phyloP scores from a whole-genome alignment of 768 basidiomycete species.

The Sporobolomyces roseus region DNA sequence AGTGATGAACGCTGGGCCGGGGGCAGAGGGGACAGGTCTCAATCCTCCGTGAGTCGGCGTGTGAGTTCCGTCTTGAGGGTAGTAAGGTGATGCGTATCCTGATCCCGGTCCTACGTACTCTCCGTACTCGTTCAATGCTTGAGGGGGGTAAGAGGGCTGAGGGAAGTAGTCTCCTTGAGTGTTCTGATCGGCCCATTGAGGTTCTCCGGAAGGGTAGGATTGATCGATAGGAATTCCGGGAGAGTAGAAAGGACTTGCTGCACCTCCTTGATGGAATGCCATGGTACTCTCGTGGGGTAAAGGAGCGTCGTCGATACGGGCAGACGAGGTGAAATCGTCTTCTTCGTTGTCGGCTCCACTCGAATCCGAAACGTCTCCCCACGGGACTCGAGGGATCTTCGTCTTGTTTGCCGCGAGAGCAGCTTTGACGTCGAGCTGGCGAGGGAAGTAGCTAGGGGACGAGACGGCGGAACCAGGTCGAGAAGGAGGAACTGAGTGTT shows the following conservation, averaged over 20 bases:
- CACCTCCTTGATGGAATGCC: not conserved
- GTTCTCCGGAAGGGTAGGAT: not conserved
- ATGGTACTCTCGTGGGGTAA: constrained; percentile 16
- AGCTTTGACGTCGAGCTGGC: constrained; percentile 25
- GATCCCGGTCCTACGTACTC: constrained; percentile 3
- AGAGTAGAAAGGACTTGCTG: constrained; percentile 27
- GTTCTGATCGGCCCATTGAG: constrained; percentile 24
- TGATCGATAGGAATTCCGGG: constrained; percentile 16
- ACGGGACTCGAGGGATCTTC: constrained; percentile 30
- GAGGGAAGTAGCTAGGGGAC: constrained; percentile 37
- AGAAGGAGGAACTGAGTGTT: constrained; percentile 18
- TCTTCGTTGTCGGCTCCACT: constrained; percentile 14
- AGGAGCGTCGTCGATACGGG: constrained; percentile 24
- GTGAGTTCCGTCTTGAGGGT: constrained; percentile 1
- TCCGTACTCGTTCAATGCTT: no score
- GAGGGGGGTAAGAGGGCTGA: not conserved
- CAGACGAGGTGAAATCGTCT: not conserved
- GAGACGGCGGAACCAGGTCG: constrained; percentile 21
- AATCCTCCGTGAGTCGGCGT: constrained; percentile 7
- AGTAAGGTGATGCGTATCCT: constrained; percentile 27
- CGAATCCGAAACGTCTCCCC: constrained; percentile 30
- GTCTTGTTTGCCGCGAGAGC: constrained; percentile 10
- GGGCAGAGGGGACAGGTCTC: constrained; percentile 5
- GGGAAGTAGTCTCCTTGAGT: not conserved
- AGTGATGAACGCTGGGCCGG: constrained; percentile 34